Evolutionary conservation across 306 rosid species (phyloP).

Genomic region (Alnus glutinosa): DNA sequence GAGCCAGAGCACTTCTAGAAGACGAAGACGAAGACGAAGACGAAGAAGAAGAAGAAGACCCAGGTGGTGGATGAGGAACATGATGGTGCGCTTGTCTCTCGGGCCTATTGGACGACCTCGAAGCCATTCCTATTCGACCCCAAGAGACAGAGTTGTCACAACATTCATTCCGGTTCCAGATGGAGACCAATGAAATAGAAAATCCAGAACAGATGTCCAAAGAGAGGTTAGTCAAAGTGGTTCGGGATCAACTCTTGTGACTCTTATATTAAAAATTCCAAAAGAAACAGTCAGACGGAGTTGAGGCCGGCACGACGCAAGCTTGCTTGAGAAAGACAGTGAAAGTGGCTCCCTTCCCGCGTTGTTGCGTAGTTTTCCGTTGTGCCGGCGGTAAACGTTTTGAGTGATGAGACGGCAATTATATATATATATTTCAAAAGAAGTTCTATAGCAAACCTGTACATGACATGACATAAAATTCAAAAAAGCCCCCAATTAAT

Average conservation of each 20-base stretch:
- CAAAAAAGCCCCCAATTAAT: no score
- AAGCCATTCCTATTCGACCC: slow-evolving; percentile 26
- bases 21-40: slow-evolving; percentile 7
- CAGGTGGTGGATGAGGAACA: slow-evolving; percentile 21
- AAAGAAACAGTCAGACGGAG: slow-evolving; percentile 9
- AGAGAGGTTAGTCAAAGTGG: background rate
- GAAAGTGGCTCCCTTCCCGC: slow-evolving; percentile 46
- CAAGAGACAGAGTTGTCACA: background rate
- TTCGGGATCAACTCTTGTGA: background rate
- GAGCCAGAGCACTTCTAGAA: slow-evolving; percentile 18
- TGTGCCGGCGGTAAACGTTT: slow-evolving; percentile 20
- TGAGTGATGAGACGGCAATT: slow-evolving; percentile 2
- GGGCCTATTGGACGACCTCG: slow-evolving; percentile 23
- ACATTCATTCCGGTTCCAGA: background rate
- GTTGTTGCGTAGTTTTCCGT: slow-evolving; percentile 10
- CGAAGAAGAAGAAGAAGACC: slow-evolving; percentile 9
- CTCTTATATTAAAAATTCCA: background rate
- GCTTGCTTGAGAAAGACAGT: background rate
- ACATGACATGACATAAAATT: background rate
- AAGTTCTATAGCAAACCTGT: background rate
- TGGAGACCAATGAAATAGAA: background rate
- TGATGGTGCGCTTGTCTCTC: slow-evolving; percentile 27
- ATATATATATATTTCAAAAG: background rate
- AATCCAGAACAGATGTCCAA: background rate
- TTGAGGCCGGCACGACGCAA: slow-evolving; percentile 53